phyloP scores from a whole-genome alignment of 352 stramenopile genomes.

The Phytophthora vignae region DNA sequence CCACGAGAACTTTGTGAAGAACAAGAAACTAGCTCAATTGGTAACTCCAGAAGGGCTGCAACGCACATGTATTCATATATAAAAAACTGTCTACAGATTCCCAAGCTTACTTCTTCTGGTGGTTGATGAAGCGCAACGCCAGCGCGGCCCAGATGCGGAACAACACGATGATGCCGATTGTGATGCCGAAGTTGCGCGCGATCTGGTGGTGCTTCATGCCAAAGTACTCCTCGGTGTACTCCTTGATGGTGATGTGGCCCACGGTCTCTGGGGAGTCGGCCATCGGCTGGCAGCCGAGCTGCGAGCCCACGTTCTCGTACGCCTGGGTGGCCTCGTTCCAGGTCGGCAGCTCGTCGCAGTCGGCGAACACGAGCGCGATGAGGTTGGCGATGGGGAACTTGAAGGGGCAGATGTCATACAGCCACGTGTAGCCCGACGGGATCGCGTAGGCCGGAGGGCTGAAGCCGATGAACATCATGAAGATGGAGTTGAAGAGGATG shows the following conservation, averaged over 20 bases:
- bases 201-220: conserved; percentile 35
- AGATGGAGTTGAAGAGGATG: conserved; percentile 42
- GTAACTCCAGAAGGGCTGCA: no score
- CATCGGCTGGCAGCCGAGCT: conserved; percentile 37
- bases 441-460: conserved; percentile 33
- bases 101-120: conserved; percentile 43
- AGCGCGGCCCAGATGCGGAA: conserved; percentile 42
- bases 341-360: conserved; percentile 37
- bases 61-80: no score
- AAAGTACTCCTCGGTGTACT: conserved; percentile 32
- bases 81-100: no score
- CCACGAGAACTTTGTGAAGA: no score
- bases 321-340: conserved; percentile 25
- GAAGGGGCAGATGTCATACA: conserved; percentile 47
- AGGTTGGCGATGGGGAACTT: conserved; percentile 43
- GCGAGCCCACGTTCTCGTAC: conserved; percentile 32
- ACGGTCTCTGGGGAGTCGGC: conserved; percentile 26
- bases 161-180: conserved; percentile 35
- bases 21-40: no score
- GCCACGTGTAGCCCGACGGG: conserved; percentile 41
- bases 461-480: conserved; percentile 51
- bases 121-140: conserved; percentile 46
- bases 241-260: conserved; percentile 35
- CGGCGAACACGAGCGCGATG: conserved; percentile 32
- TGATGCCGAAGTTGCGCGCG: conserved; percentile 27